Base-by-base conservation (phyloP, 2,329 filamentous ascomycete genomes). In the Penicillium fuscoglaucum region DNA sequence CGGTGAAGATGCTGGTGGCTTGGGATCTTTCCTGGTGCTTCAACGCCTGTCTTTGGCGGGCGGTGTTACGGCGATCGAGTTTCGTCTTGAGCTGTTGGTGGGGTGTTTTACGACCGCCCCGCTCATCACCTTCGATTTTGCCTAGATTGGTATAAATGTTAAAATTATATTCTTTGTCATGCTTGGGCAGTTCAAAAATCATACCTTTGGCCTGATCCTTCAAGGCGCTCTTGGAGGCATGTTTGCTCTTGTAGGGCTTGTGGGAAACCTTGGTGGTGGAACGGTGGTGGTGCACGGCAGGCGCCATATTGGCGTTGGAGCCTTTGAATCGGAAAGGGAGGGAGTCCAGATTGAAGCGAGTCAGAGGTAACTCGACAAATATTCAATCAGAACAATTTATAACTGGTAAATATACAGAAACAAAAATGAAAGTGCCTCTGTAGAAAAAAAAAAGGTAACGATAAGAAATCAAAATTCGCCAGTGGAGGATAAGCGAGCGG, bases 21-120 rank as follows among this genome's bases (percentile, higher is more conserved):
- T 90, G 89, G 48, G 89, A 83, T 71, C 95, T 90, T 68, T 95
- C 91, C 71, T 87, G 87, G 71, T 92, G 87, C 77, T 98, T 97
- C 66, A 87, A 82, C 61, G 90, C 80, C 69, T 93, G 90, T 75
- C 89, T 87, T 81, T 99, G 95, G 76, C 93, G 93, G 67, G 91
- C 90, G 80, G 96, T 91, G 76, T 99, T 98, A 68, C 91, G 88
- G 60, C 95, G 89, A 77, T 96, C 92, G 74, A 99, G 85, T 78
- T 98, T 99, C 59, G 92, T 96, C 90, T 97, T 93, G 78, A 97
- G 86, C 79, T 96, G 91, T 75, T 99, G 95, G 75, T 96, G 91
- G 55, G 91, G 91, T 17, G 93, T 96, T 76, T 91, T 96, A 71
- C 93, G 87, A 68, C 82, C 82, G 61, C 88, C 88, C 68, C 83